Percentiles rank a stretch among this genome's conserved stretches.
Conservation (phyloP, 2,329 filamentous ascomycete genomes). For the Colletotrichum incanum region DNA sequence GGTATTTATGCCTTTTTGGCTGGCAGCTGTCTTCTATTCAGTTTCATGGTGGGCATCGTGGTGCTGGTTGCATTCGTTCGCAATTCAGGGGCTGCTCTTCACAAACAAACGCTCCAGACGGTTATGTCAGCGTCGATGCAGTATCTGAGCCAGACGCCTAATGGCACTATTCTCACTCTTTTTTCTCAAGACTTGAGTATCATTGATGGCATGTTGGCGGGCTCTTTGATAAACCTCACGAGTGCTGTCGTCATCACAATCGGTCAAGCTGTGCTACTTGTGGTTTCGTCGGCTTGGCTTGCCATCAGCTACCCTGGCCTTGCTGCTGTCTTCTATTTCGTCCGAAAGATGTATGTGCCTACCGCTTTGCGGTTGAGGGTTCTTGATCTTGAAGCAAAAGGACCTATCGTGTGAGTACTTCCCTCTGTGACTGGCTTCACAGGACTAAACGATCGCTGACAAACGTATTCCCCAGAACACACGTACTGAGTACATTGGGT, state of each 20-base stretch:
- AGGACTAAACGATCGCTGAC: background rate
- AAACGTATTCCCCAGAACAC: conserved; percentile 48
- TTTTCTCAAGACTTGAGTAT: background rate
- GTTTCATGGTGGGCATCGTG: background rate
- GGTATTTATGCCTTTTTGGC: conserved; percentile 51
- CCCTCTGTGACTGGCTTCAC: too few relatives aligned
- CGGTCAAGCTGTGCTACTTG: conserved; percentile 20
- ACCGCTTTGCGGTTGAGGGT: conserved; percentile 74
- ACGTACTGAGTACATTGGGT: conserved; percentile 70
- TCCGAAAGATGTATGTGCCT: conserved; percentile 72
- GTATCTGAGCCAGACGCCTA: conserved; percentile 55
- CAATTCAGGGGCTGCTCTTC: conserved; percentile 46
- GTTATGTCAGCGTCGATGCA: conserved; percentile 56
- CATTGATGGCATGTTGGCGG: conserved; percentile 2
- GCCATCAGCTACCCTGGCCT: conserved; percentile 67
- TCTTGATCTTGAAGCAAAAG: conserved; percentile 75
- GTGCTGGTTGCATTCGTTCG: background rate
- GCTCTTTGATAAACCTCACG: background rate
- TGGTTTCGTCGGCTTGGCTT: conserved; percentile 61
- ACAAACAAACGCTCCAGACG: conserved; percentile 51
- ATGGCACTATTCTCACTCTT: background rate
- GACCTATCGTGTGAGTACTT: conserved; percentile 64
- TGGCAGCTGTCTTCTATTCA: conserved; percentile 6
- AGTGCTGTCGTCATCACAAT: background rate
- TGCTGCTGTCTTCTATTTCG: conserved; percentile 59